Percentiles rank a stretch among this genome's conserved stretches.
Conservation (phyloP, 805 yeast species). For the Debaryomyces tyrocola region DNA sequence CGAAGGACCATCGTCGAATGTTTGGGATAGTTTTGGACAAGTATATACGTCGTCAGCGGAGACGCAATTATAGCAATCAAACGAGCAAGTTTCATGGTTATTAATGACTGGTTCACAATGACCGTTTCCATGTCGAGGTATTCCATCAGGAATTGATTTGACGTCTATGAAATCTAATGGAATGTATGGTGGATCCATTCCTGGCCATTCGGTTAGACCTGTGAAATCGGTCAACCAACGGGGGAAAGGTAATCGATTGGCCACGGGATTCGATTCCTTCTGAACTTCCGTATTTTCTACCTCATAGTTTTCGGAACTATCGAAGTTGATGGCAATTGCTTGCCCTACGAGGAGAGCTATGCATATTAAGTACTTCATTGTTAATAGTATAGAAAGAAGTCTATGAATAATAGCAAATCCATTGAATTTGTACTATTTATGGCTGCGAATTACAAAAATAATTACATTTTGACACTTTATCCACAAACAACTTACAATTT, state of each 20-base stretch:
- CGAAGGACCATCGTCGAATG: slow-evolving; percentile 95
- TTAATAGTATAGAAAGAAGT: neutral
- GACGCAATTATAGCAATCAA: slow-evolving; percentile 82
- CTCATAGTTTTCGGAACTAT: neutral
- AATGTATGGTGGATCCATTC: slow-evolving; percentile 81
- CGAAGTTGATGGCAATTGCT: no score
- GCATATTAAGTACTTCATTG: neutral
- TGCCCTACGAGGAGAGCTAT: no score
- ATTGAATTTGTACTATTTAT: neutral
- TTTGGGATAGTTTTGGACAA: slow-evolving; percentile 75
- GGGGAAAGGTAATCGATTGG: slow-evolving; percentile 56
- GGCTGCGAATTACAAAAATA: neutral
- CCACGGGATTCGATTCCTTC: neutral
- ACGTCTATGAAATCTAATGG: slow-evolving; percentile 73
- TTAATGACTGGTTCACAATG: slow-evolving; percentile 53
- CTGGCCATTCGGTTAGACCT: slow-evolving; percentile 81
- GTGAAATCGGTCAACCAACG: slow-evolving; percentile 76
- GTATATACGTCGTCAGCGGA: slow-evolving; percentile 73
- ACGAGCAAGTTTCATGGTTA: slow-evolving; percentile 59
- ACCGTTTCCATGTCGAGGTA: slow-evolving; percentile 54
- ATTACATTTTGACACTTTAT: neutral
- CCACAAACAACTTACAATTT: neutral
- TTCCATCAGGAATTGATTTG: slow-evolving; percentile 44
- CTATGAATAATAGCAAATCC: neutral
- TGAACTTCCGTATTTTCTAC: neutral